A percentile compares a stretch with the other conserved stretches of the same genome.
Conservation (phyloP, 371 early-diverging fungal species). For the Fennellomyces sp. region DNA sequence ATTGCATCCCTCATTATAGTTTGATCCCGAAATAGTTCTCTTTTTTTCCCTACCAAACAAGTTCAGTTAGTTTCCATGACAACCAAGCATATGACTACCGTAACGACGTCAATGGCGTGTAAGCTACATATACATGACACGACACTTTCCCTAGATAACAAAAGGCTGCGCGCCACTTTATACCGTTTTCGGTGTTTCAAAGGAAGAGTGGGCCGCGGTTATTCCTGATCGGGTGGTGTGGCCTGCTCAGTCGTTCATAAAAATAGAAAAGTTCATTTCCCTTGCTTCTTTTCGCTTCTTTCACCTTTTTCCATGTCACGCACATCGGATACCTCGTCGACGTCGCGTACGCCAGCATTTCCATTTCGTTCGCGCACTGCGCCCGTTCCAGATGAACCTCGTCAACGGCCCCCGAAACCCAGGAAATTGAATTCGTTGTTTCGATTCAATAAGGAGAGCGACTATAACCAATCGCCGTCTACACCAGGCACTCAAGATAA, state of each 20-base stretch:
- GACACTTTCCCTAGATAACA: too few relatives aligned
- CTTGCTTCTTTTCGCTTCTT: neutral
- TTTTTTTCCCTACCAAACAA: too few relatives aligned
- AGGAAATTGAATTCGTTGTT: conserved; percentile 13
- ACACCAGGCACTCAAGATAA: conserved; percentile 1
- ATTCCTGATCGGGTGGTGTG: neutral
- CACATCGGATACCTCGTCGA: neutral
- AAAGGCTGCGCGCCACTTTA: neutral
- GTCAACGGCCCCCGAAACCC: neutral
- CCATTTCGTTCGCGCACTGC: conserved; percentile 15
- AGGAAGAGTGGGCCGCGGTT: neutral
- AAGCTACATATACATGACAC: too few relatives aligned
- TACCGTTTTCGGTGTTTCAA: neutral
- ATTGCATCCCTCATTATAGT: neutral
- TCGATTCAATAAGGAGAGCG: conserved; percentile 7
- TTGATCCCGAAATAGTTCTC: too few relatives aligned
- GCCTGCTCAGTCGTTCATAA: neutral
- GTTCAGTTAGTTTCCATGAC: too few relatives aligned
- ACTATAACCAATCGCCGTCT: neutral
- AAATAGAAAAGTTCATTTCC: conserved; percentile 5
- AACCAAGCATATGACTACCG: too few relatives aligned
- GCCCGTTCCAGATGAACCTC: neutral
- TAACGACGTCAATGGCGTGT: too few relatives aligned
- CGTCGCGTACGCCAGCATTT: conserved; percentile 5
- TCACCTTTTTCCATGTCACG: conserved; percentile 13